These are phyloP conservation scores for Aspergillus fischeri DNA, from an alignment of 2,329 filamentous ascomycete genomes.

Conservation along the genomic window DNA sequence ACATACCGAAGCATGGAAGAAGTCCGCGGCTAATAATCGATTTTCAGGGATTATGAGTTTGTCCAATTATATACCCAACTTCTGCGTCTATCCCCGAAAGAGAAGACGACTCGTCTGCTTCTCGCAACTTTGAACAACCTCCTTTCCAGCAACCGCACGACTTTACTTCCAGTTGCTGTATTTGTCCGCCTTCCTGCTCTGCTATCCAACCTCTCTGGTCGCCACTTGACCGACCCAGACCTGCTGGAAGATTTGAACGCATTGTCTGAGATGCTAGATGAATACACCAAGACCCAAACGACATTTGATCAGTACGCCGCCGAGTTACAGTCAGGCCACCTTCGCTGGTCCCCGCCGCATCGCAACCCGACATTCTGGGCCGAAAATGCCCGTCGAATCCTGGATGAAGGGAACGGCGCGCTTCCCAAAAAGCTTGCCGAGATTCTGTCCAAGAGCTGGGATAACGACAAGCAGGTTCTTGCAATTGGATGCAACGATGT, in stretches of 20 bases:
- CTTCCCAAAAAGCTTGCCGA: slow-evolving; percentile 78
- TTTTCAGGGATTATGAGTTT: slow-evolving; percentile 78
- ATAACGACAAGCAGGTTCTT: slow-evolving; percentile 79
- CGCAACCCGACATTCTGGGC: slow-evolving; percentile 84
- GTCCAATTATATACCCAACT: slow-evolving; percentile 89
- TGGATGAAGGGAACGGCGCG: slow-evolving; percentile 76
- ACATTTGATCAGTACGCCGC: slow-evolving; percentile 69
- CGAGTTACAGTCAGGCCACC: slow-evolving; percentile 78
- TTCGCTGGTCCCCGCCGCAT: slow-evolving; percentile 91
- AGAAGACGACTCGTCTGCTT: slow-evolving; percentile 91
- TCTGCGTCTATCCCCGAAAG: slow-evolving; percentile 87
- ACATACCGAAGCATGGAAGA: neutral
- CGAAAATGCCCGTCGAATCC: slow-evolving; percentile 81
- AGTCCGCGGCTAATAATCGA: neutral
- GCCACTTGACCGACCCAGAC: slow-evolving; percentile 48
- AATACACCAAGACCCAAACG: slow-evolving; percentile 70
- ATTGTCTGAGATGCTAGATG: slow-evolving; percentile 68
- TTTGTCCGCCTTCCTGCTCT: slow-evolving; percentile 73
- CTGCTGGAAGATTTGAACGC: slow-evolving; percentile 46
- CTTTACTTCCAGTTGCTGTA: slow-evolving; percentile 74
- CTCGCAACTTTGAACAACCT: slow-evolving; percentile 88
- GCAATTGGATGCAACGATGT: slow-evolving; percentile 93
- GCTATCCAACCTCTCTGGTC: slow-evolving; percentile 54
- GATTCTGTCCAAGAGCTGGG: slow-evolving; percentile 77
- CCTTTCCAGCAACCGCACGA: slow-evolving; percentile 65